Conservation (phyloP, 2,329 filamentous ascomycete species). For the Penicillium paneum region DNA sequence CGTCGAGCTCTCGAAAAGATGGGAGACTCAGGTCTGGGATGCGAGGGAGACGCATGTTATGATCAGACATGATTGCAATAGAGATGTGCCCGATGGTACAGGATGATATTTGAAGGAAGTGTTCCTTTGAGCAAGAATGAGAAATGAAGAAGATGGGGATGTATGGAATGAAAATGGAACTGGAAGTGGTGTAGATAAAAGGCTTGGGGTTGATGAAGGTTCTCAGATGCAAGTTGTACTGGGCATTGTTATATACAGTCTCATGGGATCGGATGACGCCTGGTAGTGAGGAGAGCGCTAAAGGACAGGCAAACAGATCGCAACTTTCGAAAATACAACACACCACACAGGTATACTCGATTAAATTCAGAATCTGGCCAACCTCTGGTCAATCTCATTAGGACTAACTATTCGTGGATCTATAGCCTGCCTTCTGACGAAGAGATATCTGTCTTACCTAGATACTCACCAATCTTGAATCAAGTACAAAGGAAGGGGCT, state of each 20-base stretch:
- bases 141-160: not conserved
- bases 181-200: slow-evolving; percentile 2
- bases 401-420: not conserved
- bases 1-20: slow-evolving; percentile 7
- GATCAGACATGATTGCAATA: not conserved
- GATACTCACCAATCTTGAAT: not conserved
- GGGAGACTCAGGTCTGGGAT: slow-evolving; percentile 1
- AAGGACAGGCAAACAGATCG: not conserved
- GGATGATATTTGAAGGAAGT: not conserved
- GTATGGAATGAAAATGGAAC: not conserved
- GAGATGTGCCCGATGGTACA: not conserved
- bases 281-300: not conserved
- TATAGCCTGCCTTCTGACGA: not conserved
- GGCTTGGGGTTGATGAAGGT: slow-evolving; percentile 5
- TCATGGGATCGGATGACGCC: not conserved
- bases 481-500: not conserved
- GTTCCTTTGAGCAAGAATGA: not conserved
- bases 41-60: slow-evolving; percentile 1
- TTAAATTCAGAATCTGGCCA: not conserved
- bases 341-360: not conserved
- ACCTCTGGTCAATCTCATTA: not conserved
- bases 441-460: not conserved
- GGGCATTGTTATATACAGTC: slow-evolving; percentile 3
- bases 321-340: not conserved
- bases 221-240: slow-evolving; percentile 7